A percentile compares a stretch with the other conserved stretches of the same genome.
These are phyloP conservation scores for Vaccinium myrtillus DNA, from an alignment of 148 eudicot species.

Conservation along the genomic window DNA sequence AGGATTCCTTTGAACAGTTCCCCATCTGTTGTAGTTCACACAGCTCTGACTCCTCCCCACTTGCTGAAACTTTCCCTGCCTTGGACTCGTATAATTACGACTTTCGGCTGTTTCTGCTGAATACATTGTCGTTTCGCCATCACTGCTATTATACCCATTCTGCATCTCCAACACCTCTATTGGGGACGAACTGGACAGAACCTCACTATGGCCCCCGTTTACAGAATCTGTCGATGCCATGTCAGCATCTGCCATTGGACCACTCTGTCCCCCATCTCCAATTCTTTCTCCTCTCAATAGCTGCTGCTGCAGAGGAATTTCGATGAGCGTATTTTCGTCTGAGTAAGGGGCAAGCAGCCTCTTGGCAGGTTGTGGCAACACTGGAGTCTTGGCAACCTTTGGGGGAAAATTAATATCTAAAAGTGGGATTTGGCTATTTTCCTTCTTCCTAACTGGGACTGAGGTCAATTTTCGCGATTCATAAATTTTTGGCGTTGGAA, in stretches of 20 bases:
- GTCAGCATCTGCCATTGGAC: conserved; percentile 40
- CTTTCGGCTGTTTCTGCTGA: conserved; percentile 99
- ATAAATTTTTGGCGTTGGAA: conserved; percentile 85
- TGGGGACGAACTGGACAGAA: conserved; percentile 66
- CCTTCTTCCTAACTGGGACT: conserved; percentile 43
- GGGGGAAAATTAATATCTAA: conserved; percentile 88
- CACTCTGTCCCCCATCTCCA: conserved; percentile 22
- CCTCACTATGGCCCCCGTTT: conserved; percentile 62
- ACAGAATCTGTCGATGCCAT: conserved; percentile 64
- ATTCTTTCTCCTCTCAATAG: conserved; percentile 23
- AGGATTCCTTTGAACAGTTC: conserved; percentile 62
- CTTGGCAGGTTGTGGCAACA: conserved; percentile 23
- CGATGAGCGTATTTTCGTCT: conserved; percentile 45
- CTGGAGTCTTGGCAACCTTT: conserved; percentile 37
- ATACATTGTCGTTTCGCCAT: conserved; percentile 87
- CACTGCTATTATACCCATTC: conserved; percentile 67
- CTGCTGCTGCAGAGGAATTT: conserved; percentile 24
- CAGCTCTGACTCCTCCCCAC: conserved; percentile 98
- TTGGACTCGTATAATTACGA: conserved; percentile 73
- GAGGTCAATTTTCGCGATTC: conserved; percentile 69
- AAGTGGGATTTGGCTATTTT: conserved; percentile 49
- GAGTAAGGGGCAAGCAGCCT: conserved; percentile 28
- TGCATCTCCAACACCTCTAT: conserved; percentile 38
- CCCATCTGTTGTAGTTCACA: conserved; percentile 82
- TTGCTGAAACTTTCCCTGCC: conserved; percentile 54